A percentile compares a stretch with the other conserved stretches of the same genome.
These are phyloP conservation scores for Inonotus hispidus DNA, from an alignment of 1,284 basidiomycete species.

Conservation along the genomic window DNA sequence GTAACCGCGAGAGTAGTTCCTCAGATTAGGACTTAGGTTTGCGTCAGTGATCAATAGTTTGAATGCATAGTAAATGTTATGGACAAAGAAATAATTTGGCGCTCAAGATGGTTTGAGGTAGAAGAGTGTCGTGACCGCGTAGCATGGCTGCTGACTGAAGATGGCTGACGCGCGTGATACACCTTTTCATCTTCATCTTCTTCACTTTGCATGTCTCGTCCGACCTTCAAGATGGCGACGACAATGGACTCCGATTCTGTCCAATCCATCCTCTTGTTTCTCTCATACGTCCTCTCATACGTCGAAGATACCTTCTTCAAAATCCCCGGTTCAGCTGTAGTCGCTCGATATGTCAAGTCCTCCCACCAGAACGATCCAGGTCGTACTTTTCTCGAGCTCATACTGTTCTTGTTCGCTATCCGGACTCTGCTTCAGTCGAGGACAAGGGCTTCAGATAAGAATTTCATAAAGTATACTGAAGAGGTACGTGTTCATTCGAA, in stretches of 20 bases:
- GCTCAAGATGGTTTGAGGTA: neutral
- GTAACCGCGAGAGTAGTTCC: no score
- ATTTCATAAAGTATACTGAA: constrained; percentile 87
- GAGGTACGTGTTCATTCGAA: constrained; percentile 59
- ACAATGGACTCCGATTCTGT: constrained; percentile 23
- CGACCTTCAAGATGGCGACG: neutral
- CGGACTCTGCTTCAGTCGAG: constrained; percentile 86
- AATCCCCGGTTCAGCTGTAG: constrained; percentile 85
- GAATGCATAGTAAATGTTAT: no score
- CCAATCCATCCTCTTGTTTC: constrained; percentile 55
- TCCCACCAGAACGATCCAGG: constrained; percentile 91
- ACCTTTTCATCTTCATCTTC: no score
- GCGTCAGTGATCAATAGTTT: no score
- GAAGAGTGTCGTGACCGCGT: neutral
- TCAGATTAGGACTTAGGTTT: no score
- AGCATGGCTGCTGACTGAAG: no score
- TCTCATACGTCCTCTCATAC: constrained; percentile 49
- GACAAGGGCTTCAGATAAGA: constrained; percentile 87
- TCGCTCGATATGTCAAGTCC: constrained; percentile 87
- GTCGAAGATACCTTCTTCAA: constrained; percentile 61
- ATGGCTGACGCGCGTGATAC: no score
- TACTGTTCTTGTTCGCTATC: constrained; percentile 86
- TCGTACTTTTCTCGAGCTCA: constrained; percentile 85
- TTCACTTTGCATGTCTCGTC: neutral
- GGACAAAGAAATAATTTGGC: no score